Conservation (phyloP, 345 rosid genomes). For the Jatropha curcas region DNA sequence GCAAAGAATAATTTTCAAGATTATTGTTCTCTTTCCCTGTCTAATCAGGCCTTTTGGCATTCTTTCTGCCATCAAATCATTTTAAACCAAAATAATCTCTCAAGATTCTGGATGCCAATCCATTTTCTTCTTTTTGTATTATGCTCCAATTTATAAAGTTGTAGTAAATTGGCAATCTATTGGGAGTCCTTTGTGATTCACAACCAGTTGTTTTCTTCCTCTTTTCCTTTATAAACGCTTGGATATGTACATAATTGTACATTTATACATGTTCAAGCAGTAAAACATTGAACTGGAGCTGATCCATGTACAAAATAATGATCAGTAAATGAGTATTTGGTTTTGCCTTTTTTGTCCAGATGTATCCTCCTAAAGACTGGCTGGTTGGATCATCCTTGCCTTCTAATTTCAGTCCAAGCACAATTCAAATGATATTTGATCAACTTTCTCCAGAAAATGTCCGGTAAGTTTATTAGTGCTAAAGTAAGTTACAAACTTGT, state of each 20-base stretch:
- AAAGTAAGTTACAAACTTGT: not conserved
- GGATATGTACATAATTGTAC: not conserved
- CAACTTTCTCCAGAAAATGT: slow-evolving; percentile 67
- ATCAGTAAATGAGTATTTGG: not conserved
- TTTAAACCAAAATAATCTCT: no score
- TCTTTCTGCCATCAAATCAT: no score
- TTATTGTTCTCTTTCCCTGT: no score
- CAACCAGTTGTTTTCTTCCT: not conserved
- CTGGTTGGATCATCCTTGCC: slow-evolving; percentile 79
- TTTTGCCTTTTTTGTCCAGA: slow-evolving; percentile 38
- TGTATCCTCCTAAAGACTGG: slow-evolving; percentile 80
- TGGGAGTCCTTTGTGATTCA: not conserved
- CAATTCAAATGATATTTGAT: slow-evolving; percentile 55
- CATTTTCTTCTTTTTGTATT: not conserved
- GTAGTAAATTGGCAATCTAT: not conserved
- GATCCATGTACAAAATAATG: slow-evolving; percentile 6
- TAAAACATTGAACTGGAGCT: not conserved
- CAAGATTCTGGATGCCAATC: no score
- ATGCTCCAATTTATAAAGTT: not conserved
- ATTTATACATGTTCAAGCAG: not conserved
- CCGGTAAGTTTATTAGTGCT: slow-evolving; percentile 50
- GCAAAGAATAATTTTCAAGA: no score
- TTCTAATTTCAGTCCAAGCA: slow-evolving; percentile 54
- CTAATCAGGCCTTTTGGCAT: no score
- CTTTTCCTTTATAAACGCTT: not conserved